Conservation (phyloP, 495 filamentous ascomycete species). For the Talaromyces proteolyticus region DNA sequence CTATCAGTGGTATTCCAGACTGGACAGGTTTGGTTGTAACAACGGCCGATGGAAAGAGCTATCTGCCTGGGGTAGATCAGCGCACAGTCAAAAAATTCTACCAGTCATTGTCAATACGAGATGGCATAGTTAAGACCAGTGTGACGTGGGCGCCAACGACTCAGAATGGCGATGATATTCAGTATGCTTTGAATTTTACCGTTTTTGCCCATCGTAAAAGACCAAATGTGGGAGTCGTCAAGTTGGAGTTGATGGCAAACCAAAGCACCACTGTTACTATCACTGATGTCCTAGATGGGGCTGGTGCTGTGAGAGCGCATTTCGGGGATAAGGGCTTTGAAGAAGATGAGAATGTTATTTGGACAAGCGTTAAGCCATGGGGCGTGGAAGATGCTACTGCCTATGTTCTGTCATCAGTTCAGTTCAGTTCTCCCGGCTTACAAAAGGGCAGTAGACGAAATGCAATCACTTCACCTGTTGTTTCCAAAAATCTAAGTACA, state of each 20-base stretch:
- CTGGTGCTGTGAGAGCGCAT: slow-evolving; percentile 42
- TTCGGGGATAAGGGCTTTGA: slow-evolving; percentile 27
- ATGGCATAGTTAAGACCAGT: slow-evolving; percentile 1
- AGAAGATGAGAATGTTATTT: slow-evolving; percentile 31
- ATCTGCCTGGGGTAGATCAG: background rate
- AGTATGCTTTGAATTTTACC: slow-evolving; percentile 3
- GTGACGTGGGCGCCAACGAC: slow-evolving; percentile 2
- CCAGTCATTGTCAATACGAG: slow-evolving; percentile 1
- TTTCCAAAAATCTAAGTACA: slow-evolving; percentile 37
- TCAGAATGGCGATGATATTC: too few species aligned
- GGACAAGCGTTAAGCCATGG: slow-evolving; percentile 42
- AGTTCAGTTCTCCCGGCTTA: background rate
- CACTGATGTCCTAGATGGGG: slow-evolving; percentile 49
- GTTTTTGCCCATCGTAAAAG: background rate
- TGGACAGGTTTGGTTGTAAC: slow-evolving; percentile 4
- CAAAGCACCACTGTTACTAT: slow-evolving; percentile 34
- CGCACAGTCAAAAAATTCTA: background rate
- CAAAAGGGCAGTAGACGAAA: slow-evolving; percentile 14
- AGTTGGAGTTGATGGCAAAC: slow-evolving; percentile 37
- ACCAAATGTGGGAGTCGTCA: slow-evolving; percentile 39
- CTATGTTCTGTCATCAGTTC: slow-evolving; percentile 37
- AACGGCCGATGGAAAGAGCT: background rate
- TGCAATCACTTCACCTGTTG: slow-evolving; percentile 22
- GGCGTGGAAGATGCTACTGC: slow-evolving; percentile 44
- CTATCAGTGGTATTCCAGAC: slow-evolving; percentile 6